These are phyloP conservation scores for Penicillium subrubescens DNA, from an alignment of 495 filamentous ascomycete species.

Conservation along the genomic window DNA sequence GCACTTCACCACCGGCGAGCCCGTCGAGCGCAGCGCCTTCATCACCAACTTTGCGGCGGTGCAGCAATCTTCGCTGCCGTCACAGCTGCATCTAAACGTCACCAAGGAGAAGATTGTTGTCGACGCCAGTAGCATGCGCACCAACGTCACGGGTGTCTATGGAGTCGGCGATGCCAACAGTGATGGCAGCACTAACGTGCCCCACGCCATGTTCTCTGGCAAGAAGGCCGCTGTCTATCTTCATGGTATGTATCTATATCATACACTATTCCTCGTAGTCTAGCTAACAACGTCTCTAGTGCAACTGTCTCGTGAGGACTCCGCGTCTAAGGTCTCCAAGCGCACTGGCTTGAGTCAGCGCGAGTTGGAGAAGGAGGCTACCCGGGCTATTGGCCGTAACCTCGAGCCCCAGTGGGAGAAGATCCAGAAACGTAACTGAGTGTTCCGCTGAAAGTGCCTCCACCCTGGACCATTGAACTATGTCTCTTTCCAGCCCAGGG, in stretches of 20 bases:
- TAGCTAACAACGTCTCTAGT: conserved; percentile 24
- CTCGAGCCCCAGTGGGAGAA: conserved; percentile 28
- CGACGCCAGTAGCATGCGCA: conserved; percentile 41
- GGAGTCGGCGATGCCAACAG: conserved; percentile 59
- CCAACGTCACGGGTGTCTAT: conserved; percentile 53
- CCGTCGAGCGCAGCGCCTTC: conserved; percentile 50
- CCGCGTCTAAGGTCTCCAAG: conserved; percentile 36
- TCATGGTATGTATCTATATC: conserved; percentile 47
- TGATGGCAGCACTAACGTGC: conserved; percentile 60
- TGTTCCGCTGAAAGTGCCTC: too few species aligned
- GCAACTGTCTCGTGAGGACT: conserved; percentile 41
- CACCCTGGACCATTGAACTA: not conserved
- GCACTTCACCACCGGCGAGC: conserved; percentile 50
- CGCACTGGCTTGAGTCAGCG: conserved; percentile 23
- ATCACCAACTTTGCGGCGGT: conserved; percentile 51
- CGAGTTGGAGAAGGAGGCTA: conserved; percentile 35
- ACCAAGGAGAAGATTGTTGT: conserved; percentile 49
- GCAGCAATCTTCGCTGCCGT: conserved; percentile 41
- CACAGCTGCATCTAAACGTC: conserved; percentile 45
- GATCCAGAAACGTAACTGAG: not conserved
- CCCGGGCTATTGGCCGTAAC: conserved; percentile 34
- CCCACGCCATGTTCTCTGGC: conserved; percentile 60
- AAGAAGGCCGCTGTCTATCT: conserved; percentile 58
- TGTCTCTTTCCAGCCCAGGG: not conserved
- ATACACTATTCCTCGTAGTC: not conserved